phyloP scores from a whole-genome alignment of 768 basidiomycete genomes.

The Coprinopsis strossmayeri region DNA sequence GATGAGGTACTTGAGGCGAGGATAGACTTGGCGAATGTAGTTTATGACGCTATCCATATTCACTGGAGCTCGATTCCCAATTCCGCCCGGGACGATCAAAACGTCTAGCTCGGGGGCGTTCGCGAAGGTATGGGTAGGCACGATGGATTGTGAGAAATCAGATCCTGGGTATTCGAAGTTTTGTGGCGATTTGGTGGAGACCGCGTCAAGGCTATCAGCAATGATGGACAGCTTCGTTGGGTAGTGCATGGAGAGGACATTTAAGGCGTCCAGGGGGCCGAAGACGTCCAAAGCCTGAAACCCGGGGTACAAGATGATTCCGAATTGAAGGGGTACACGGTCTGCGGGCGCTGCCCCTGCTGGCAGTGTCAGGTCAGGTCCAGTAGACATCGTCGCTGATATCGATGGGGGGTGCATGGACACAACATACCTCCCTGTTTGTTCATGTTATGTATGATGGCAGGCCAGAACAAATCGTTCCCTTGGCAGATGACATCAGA shows the following conservation, averaged over 20 bases:
- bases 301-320: slow-evolving; percentile 22
- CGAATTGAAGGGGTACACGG: slow-evolving; percentile 20
- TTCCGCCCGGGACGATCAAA: slow-evolving; percentile 22
- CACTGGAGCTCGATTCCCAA: slow-evolving; percentile 15
- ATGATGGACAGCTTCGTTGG: slow-evolving; percentile 25
- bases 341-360: slow-evolving; percentile 11
- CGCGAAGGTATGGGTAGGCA: slow-evolving; percentile 34
- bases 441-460: too few relatives aligned
- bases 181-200: slow-evolving; percentile 23
- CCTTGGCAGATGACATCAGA: not conserved
- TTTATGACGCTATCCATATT: slow-evolving; percentile 20
- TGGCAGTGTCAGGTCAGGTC: slow-evolving; percentile 2
- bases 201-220: slow-evolving; percentile 24
- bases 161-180: slow-evolving; percentile 15
- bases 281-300: slow-evolving; percentile 31
- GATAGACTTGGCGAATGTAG: slow-evolving; percentile 28
- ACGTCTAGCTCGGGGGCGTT: slow-evolving; percentile 30
- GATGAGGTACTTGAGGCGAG: slow-evolving; percentile 30
- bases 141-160: slow-evolving; percentile 25
- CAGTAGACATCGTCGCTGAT: not conserved
- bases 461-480: not conserved
- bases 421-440: too few relatives aligned
- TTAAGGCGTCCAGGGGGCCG: slow-evolving; percentile 28
- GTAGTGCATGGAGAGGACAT: slow-evolving; percentile 21
- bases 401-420: too few relatives aligned